Percentiles rank a stretch among this genome's conserved stretches.
phyloP scores from a whole-genome alignment of 2,329 filamentous ascomycete genomes.

The Ustulina deusta region DNA sequence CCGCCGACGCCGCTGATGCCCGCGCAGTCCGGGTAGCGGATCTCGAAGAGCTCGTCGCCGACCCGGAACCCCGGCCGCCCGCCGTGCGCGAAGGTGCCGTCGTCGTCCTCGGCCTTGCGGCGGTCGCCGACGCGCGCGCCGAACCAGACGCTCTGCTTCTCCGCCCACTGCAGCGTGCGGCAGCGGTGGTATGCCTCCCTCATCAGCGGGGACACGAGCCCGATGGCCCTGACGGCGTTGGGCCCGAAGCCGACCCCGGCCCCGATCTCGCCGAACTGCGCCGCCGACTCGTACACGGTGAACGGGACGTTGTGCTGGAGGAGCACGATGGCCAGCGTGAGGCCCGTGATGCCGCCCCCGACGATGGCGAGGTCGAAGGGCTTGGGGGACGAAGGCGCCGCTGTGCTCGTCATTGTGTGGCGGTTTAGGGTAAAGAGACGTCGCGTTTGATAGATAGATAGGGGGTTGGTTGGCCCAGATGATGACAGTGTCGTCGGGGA shows the following conservation, averaged over 20 bases:
- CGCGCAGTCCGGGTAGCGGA: constrained; percentile 36
- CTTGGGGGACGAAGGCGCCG: constrained; percentile 31
- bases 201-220: constrained; percentile 47
- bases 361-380: constrained; percentile 54
- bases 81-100: constrained; percentile 39
- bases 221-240: constrained; percentile 52
- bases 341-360: constrained; percentile 57
- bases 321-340: constrained; percentile 53
- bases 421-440: no score
- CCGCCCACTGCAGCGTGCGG: constrained; percentile 45
- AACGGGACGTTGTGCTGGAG: constrained; percentile 48
- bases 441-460: no score
- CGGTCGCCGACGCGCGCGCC: constrained; percentile 43
- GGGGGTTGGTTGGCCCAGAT: not conserved
- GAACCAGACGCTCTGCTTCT: constrained; percentile 46
- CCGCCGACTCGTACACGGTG: constrained; percentile 54
- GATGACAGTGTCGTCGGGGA: no score
- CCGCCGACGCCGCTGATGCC: constrained; percentile 38
- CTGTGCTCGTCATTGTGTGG: constrained; percentile 25
- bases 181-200: constrained; percentile 48
- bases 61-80: constrained; percentile 39
- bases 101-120: constrained; percentile 40
- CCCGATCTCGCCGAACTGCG: constrained; percentile 53
- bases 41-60: constrained; percentile 44
- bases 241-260: constrained; percentile 54